A percentile compares a stretch with the other conserved stretches of the same genome.
These are phyloP conservation scores for Geranomyces variabilis DNA, from an alignment of 192 early-diverging fungal genomes.

Conservation along the genomic window DNA sequence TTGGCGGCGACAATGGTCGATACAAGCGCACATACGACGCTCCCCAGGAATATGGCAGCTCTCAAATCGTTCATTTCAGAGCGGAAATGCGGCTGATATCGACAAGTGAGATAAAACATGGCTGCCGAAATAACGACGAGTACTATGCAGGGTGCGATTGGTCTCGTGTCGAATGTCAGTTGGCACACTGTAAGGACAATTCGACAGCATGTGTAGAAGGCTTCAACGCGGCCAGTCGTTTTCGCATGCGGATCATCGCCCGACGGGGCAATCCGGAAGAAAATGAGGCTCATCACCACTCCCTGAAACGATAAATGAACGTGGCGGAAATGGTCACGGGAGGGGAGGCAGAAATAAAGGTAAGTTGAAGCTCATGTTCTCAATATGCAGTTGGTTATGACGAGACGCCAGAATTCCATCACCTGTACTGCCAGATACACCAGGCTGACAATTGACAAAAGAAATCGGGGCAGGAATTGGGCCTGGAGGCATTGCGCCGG, in stretches of 20 bases:
- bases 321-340: not conserved
- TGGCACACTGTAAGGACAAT: constrained; percentile 10
- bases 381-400: too few species aligned
- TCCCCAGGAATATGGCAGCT: constrained; percentile 15
- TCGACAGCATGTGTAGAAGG: constrained; percentile 13
- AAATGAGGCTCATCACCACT: constrained; percentile 2
- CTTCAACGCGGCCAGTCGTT: constrained; percentile 30
- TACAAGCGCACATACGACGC: constrained; percentile 6
- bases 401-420: too few species aligned
- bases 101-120: constrained; percentile 2
- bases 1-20: constrained; percentile 6
- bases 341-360: not conserved
- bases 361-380: not conserved
- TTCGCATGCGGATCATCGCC: constrained; percentile 20
- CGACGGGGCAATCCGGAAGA: constrained; percentile 20
- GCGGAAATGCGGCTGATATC: constrained; percentile 29
- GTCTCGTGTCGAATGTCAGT: not conserved
- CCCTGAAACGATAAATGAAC: not conserved
- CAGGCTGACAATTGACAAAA: constrained; percentile 9
- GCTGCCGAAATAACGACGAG: not conserved
- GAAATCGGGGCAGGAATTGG: constrained; percentile 1
- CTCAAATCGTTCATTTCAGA: constrained; percentile 24
- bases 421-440: constrained; percentile 25
- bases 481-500: not conserved
- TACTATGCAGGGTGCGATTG: not conserved